Conservation (phyloP, 495 filamentous ascomycete species). For the Aspergillus wentii region DNA sequence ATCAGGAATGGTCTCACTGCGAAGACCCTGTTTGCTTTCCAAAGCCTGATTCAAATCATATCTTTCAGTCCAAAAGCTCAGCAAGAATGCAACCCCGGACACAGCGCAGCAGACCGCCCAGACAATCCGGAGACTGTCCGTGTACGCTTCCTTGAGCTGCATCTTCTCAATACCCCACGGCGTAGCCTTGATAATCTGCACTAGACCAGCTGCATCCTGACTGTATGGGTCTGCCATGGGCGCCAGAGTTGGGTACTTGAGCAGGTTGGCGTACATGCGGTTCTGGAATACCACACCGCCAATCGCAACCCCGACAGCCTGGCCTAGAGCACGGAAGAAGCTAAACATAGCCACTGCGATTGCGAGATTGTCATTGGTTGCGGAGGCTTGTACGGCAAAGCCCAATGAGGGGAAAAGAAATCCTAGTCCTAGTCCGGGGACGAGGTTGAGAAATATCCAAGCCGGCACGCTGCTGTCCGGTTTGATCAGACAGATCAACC, state of each 20-base stretch:
- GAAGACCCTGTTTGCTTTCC: too few species aligned
- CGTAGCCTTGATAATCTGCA: slow-evolving; percentile 56
- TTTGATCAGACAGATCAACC: slow-evolving; percentile 43
- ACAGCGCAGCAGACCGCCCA: slow-evolving; percentile 54
- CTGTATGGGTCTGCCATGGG: slow-evolving; percentile 38
- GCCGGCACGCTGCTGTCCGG: slow-evolving; percentile 34
- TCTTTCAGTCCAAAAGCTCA: slow-evolving; percentile 47
- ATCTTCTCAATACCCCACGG: slow-evolving; percentile 29
- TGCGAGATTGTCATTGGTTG: slow-evolving; percentile 42
- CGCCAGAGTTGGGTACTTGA: slow-evolving; percentile 34
- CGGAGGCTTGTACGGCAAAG: slow-evolving; percentile 49
- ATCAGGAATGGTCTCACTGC: too few species aligned
- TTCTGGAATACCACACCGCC: slow-evolving; percentile 51
- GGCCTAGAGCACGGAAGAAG: slow-evolving; percentile 54
- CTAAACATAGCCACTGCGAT: slow-evolving; percentile 55
- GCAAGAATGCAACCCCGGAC: slow-evolving; percentile 39
- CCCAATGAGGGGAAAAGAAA: slow-evolving; percentile 47
- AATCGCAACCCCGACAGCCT: slow-evolving; percentile 54
- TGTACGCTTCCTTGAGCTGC: slow-evolving; percentile 48
- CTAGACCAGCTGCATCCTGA: slow-evolving; percentile 54
- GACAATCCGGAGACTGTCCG: slow-evolving; percentile 51
- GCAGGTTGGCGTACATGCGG: slow-evolving; percentile 43
- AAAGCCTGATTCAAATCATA: too few species aligned
- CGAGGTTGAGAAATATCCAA: slow-evolving; percentile 51
- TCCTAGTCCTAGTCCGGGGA: slow-evolving; percentile 51